Base-by-base conservation (phyloP, 805 yeast genomes). In the Kodamaea hsintzibuensis region DNA sequence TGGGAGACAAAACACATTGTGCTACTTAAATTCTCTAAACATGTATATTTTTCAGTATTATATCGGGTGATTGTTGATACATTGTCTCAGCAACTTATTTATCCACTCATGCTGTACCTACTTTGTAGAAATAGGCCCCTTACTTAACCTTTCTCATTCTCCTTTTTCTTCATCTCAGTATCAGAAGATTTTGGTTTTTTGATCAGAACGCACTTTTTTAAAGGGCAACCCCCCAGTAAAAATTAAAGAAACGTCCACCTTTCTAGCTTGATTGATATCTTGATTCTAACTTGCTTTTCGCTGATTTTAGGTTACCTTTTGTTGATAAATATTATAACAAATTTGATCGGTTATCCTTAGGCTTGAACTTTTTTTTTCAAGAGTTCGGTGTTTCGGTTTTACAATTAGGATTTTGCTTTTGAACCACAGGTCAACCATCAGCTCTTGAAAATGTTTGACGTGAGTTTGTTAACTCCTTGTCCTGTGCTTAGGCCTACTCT, bases 401-500 rank as follows among this genome's bases (percentile, higher is more conserved):
- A 37, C 16, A 37, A 4, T 37, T 37, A 13, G 39, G 16, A 37
- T 12, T 37, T n/a, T 13, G 9, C 42, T n/a, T 38, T 38, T 6
- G 18, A 37, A 9, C 42, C 2, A 16, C 9, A 13, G 16, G n/a
- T n/a, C n/a, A n/a, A n/a, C n/a, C 16, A 38, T 5, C 42, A 9
- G 30, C 45, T 17, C 16, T 25, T 25, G 39, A 33, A 16, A 12
- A 45, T 45, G 48, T 45, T 45, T 25, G 48, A 45, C 48, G 39
- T 14, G 25, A 45, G 48, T 27, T 45, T 45, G 39, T 37, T 51
- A 13, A 25, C 42, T n/a, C 47, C 54, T 12, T 51, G 84, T 50
- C 85, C 85, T 9, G 73, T 77, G 13, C 67, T 82, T 39, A 66
- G 64, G 22, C 86, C 85, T 0, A 64, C 74, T 1, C 60, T 55